Conservation (phyloP, 495 filamentous ascomycete genomes). For the Annulohypoxylon bovei region DNA sequence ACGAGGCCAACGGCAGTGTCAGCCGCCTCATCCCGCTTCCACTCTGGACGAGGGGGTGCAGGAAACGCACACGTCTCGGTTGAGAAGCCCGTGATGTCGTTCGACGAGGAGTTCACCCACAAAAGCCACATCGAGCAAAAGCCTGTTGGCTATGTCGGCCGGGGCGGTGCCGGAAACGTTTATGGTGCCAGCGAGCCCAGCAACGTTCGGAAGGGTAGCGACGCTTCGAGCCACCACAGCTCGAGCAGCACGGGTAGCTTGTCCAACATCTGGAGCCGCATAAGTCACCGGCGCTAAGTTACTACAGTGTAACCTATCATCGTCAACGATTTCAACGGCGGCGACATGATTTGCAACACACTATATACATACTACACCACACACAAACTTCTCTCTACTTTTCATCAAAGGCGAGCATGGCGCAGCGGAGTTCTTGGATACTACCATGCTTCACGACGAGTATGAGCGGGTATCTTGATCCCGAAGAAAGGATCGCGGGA, state of each 20-base stretch:
- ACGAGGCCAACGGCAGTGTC: slow-evolving; percentile 40
- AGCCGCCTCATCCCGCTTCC: slow-evolving; percentile 66
- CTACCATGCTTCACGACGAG: not conserved
- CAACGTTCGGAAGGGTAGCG: slow-evolving; percentile 33
- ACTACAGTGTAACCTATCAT: not conserved
- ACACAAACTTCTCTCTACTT: slow-evolving; percentile 22
- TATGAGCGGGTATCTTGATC: not conserved
- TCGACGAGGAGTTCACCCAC: slow-evolving; percentile 88
- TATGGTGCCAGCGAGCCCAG: slow-evolving; percentile 43
- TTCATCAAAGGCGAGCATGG: slow-evolving; percentile 32
- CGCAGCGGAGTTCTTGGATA: slow-evolving; percentile 36
- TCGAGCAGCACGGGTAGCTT: slow-evolving; percentile 48
- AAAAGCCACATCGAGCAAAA: slow-evolving; percentile 67
- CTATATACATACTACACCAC: slow-evolving; percentile 8
- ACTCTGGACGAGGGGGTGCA: slow-evolving; percentile 85
- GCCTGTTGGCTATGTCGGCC: slow-evolving; percentile 76
- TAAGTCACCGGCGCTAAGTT: slow-evolving; percentile 30
- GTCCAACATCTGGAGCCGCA: slow-evolving; percentile 38
- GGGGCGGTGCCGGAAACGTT: slow-evolving; percentile 89
- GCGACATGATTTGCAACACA: not conserved
- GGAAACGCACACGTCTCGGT: slow-evolving; percentile 80
- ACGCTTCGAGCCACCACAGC: slow-evolving; percentile 42
- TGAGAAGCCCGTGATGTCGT: slow-evolving; percentile 79
- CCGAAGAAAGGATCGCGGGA: not conserved
- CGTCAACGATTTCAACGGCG: not conserved